Percentiles rank a stretch among this genome's conserved stretches.
These are phyloP conservation scores for Tolypocladium inflatum DNA, from an alignment of 2,329 filamentous ascomycete genomes.

Conservation along the genomic window DNA sequence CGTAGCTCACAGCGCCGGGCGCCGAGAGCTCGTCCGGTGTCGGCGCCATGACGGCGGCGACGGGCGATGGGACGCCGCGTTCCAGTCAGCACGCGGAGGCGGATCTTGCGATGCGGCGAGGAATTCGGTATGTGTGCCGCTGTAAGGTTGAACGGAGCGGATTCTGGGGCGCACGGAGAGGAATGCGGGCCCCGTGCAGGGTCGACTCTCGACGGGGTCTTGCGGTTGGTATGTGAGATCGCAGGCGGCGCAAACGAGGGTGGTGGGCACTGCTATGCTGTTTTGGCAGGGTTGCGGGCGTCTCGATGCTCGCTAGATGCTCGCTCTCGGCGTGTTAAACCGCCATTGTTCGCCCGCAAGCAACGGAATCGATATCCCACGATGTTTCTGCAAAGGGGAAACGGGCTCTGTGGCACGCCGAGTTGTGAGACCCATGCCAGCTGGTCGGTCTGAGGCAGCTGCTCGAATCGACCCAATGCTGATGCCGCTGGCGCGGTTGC, in stretches of 20 bases:
- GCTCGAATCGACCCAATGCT: not conserved
- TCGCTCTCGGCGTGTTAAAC: not conserved
- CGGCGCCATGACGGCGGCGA: conserved; percentile 49
- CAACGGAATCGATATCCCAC: not conserved
- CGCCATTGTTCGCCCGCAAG: not conserved
- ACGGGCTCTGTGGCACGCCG: not conserved
- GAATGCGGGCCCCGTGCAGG: not conserved
- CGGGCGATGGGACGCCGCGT: conserved; percentile 10
- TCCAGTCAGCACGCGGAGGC: conserved; percentile 9
- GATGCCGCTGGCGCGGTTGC: not conserved
- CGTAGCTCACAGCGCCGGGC: conserved; percentile 63
- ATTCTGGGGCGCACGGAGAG: not conserved
- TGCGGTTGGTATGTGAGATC: not conserved
- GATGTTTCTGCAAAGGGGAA: not conserved
- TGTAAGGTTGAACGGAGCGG: not conserved
- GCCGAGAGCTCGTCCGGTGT: conserved; percentile 51
- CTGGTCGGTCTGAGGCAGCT: not conserved
- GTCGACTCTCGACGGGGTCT: not conserved
- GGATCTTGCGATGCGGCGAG: too few species aligned
- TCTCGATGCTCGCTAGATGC: not conserved
- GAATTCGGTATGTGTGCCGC: not conserved
- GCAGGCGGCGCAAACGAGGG: not conserved
- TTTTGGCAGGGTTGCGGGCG: not conserved
- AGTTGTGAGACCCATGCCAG: not conserved
- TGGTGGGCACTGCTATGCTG: not conserved